Evolutionary conservation across 768 basidiomycete species (phyloP).

Genomic region (Coprinellus micaceus): DNA sequence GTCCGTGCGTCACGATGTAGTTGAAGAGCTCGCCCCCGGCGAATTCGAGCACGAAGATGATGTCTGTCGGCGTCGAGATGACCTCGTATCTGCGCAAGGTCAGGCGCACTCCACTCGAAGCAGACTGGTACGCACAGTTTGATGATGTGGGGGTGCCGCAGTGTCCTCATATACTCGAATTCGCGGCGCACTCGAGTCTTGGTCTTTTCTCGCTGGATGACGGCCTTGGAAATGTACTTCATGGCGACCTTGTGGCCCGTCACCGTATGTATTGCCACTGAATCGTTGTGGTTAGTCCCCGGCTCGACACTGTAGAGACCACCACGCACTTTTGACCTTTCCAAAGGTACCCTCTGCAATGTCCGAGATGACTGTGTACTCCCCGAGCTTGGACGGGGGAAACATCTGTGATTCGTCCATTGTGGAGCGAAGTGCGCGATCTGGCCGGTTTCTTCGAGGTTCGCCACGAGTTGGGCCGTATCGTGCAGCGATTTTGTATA

Average conservation of each 20-base stretch:
- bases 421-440: constrained; percentile 1
- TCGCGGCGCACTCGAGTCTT: constrained; percentile 90
- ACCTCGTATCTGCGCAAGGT: constrained; percentile 66
- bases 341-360: constrained; percentile 98
- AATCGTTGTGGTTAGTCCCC: constrained; percentile 11
- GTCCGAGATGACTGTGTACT: constrained; percentile 84
- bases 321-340: constrained; percentile 91
- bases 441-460: neutral
- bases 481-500: no score
- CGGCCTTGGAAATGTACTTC: constrained; percentile 95
- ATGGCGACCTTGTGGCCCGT: constrained; percentile 96
- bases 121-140: constrained; percentile 66
- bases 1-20: constrained; percentile 92
- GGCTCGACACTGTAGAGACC: constrained; percentile 7
- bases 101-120: constrained; percentile 13
- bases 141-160: constrained; percentile 95
- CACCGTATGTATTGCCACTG: constrained; percentile 91
- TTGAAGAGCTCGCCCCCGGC: constrained; percentile 97
- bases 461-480: neutral
- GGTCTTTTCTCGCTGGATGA: constrained; percentile 87
- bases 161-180: constrained; percentile 93
- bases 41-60: constrained; percentile 97
- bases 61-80: constrained; percentile 91
- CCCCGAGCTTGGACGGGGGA: constrained; percentile 76
- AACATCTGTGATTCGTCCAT: constrained; percentile 33